phyloP scores from a whole-genome alignment of 225 moss, liverwort and hornwort species.

The Marchantia paleacea region DNA sequence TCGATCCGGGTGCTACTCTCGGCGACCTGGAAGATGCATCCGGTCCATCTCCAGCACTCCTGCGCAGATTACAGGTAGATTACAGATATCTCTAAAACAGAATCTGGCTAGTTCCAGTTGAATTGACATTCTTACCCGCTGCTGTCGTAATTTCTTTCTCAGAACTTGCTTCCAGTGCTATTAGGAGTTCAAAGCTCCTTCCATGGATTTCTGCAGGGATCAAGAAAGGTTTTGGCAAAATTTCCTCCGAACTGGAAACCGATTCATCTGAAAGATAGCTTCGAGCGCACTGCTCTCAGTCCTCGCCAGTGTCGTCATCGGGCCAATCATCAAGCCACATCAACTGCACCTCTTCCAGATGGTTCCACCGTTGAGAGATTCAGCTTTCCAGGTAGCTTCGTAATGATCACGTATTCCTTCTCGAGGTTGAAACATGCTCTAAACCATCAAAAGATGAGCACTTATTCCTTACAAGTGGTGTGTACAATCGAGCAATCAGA shows the following conservation, averaged over 20 bases:
- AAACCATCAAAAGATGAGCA: too few species aligned
- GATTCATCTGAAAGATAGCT: conserved; percentile 1
- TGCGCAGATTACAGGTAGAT: background rate
- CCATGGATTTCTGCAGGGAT: background rate
- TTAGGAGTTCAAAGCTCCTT: background rate
- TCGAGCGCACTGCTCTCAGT: background rate
- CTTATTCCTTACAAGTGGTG: background rate
- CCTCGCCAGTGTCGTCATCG: conserved; percentile 10
- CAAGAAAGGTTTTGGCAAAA: background rate
- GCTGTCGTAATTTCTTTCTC: background rate
- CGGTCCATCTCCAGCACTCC: background rate
- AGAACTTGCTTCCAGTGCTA: background rate
- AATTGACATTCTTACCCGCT: background rate
- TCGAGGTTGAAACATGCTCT: too few species aligned
- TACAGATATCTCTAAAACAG: background rate
- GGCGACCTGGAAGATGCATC: background rate
- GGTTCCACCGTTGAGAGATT: background rate
- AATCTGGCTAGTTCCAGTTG: background rate
- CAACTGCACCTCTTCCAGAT: background rate
- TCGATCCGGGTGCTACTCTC: background rate
- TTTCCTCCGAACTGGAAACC: conserved; percentile 14
- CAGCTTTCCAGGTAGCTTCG: background rate
- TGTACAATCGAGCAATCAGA: too few species aligned
- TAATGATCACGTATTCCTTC: too few species aligned
- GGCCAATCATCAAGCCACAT: background rate